Base-by-base conservation (phyloP, 1,284 basidiomycete genomes). In the Cutaneotrichosporon spelunceum region DNA sequence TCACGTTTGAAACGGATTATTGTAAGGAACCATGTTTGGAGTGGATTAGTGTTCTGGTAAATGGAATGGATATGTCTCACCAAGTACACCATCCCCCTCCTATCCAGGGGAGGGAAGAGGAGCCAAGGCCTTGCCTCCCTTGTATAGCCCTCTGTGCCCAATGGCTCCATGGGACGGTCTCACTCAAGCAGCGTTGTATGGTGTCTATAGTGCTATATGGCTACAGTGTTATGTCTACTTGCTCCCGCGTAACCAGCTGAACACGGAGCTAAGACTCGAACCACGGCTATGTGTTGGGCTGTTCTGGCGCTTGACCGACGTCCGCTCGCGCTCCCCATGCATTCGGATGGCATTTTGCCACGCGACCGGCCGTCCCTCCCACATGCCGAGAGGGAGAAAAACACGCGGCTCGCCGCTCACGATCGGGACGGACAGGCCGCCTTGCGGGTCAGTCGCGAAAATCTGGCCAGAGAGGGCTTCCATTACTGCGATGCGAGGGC, bases 391-490 rank as follows among this genome's bases (percentile, higher is more conserved):
- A 1, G 76, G 76, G 4, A 78, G 50, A 33, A 76, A 72, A 0
- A 77, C 74, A 27, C 75, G 67, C 4, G 76, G 75, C 63, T 76
- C 69, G 10, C 76, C 76, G 10, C 56, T 30, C 2, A 76, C 56
- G 3, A 77, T 62, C 0, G 75, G 61, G 1, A 78, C 68, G 0
- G 70, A 70, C 29, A 78, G 61, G 10, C 72, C 82, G 7, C 85
- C 86, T 21, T 77, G 72, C 4, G 72, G 75, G 61, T 81, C 82
- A 0, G 84, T 83, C 9, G 68, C 71, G 56, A 83, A 74, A 48
- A 74, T 76, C 29, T 76, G 80, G 70, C 87, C 88, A 2, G 83
- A 82, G 27, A 89, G 72, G 21, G 86, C 81, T 66, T 89, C 87
- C 27, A 89, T 82, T 10, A 89, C 77, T n/a, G 71, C 77, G 68